Conservation (phyloP, 2,329 filamentous ascomycete species). For the Hypoxylon sp. region DNA sequence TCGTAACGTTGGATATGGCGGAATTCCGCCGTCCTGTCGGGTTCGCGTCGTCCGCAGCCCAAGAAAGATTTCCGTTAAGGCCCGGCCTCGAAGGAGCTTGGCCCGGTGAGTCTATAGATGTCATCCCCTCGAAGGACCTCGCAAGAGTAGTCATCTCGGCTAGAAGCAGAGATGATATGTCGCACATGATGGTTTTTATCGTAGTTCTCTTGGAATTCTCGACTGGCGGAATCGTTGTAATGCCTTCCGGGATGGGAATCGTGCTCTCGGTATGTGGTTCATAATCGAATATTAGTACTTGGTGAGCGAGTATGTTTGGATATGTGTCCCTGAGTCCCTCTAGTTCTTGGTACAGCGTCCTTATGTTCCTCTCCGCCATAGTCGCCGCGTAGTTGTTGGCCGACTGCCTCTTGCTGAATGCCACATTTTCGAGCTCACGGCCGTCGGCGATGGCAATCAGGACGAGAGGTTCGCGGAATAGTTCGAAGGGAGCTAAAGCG, state of each 20-base stretch:
- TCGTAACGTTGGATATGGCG: slow-evolving; percentile 53
- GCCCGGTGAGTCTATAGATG: slow-evolving; percentile 79
- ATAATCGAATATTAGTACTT: slow-evolving; percentile 82
- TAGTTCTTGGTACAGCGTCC: slow-evolving; percentile 70
- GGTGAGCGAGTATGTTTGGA: slow-evolving; percentile 78
- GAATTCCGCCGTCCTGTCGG: slow-evolving; percentile 61
- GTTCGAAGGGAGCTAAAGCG: slow-evolving; percentile 85
- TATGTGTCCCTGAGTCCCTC: slow-evolving; percentile 76
- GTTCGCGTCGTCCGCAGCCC: slow-evolving; percentile 53
- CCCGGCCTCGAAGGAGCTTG: slow-evolving; percentile 53
- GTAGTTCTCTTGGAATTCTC: slow-evolving; percentile 78
- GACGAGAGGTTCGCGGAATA: slow-evolving; percentile 83
- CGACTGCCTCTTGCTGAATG: slow-evolving; percentile 63
- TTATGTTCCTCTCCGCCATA: slow-evolving; percentile 63
- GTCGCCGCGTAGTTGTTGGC: slow-evolving; percentile 59
- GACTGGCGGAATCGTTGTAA: slow-evolving; percentile 73
- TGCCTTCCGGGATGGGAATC: slow-evolving; percentile 69
- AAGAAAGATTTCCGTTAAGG: slow-evolving; percentile 50
- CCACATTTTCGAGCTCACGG: slow-evolving; percentile 65
- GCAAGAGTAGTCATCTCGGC: slow-evolving; percentile 79
- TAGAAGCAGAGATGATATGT: slow-evolving; percentile 75
- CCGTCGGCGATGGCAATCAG: slow-evolving; percentile 88
- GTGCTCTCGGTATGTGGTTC: slow-evolving; percentile 55
- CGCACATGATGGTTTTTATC: slow-evolving; percentile 81
- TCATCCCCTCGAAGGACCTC: slow-evolving; percentile 75